Conservation (phyloP, 2,329 filamentous ascomycete genomes). For the Sphaceloma murrayae region DNA sequence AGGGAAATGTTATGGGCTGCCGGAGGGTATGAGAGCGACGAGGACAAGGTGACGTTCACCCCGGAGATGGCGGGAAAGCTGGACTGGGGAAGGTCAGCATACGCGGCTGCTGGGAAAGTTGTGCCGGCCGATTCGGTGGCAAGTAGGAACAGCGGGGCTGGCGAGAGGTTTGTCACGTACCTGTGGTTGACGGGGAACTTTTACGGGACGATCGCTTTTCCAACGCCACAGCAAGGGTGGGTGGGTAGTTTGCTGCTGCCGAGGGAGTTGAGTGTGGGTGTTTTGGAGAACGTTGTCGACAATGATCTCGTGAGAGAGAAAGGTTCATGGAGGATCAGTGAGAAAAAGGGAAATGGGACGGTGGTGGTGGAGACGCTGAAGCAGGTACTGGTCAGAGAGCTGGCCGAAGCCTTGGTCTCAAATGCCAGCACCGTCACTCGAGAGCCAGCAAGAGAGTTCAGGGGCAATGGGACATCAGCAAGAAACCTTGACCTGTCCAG, state of each 20-base stretch:
- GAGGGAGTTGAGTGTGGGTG: slow-evolving; percentile 35
- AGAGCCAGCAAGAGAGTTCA: slow-evolving; percentile 14
- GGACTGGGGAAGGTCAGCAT: slow-evolving; percentile 36
- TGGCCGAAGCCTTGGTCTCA: slow-evolving; percentile 27
- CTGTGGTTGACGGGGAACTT: slow-evolving; percentile 38
- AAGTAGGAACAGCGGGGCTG: slow-evolving; percentile 31
- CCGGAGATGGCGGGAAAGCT: slow-evolving; percentile 36
- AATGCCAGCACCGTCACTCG: slow-evolving; percentile 22
- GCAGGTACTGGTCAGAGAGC: slow-evolving; percentile 34
- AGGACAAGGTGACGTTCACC: slow-evolving; percentile 27
- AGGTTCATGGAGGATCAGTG: slow-evolving; percentile 33
- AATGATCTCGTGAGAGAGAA: slow-evolving; percentile 33
- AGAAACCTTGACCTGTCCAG: too few relatives aligned
- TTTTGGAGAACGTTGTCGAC: slow-evolving; percentile 34
- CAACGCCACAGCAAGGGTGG: slow-evolving; percentile 37
- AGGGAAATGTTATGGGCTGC: slow-evolving; percentile 37
- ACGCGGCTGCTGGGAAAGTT: slow-evolving; percentile 37
- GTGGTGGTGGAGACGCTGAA: slow-evolving; percentile 32
- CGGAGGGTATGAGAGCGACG: slow-evolving; percentile 26
- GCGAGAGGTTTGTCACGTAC: slow-evolving; percentile 36
- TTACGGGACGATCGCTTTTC: slow-evolving; percentile 33
- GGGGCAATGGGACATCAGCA: slow-evolving; percentile 13
- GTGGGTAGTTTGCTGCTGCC: slow-evolving; percentile 37
- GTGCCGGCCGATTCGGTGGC: slow-evolving; percentile 33
- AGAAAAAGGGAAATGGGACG: slow-evolving; percentile 27